Evolutionary conservation across 1,139 yeast species (phyloP), one percentile per base, ranked within the genome.

Genomic region (Kodamaea arcana): DNA sequence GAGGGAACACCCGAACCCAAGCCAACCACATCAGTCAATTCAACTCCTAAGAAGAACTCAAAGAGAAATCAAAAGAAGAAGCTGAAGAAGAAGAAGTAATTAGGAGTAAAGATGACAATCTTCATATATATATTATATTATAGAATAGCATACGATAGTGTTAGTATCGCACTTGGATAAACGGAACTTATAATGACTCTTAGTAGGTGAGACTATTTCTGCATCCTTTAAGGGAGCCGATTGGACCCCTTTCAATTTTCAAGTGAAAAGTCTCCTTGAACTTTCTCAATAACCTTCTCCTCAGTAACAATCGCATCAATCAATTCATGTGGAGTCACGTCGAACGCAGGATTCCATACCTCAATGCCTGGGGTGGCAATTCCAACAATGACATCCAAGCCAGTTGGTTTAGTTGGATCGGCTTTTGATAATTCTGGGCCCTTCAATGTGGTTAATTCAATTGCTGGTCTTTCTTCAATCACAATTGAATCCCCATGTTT

Each of bases 301-400:
- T 92, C 97, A 1, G 97, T 90, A 21, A 90, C 86, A 43, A 92
- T 86, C 39, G 88, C 85, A 51, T 88, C 96, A 37, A 92, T 87
- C 32, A 83, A 65, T 30, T 70, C 72, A 50, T 81, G 79, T 0
- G 96, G 95, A 6, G 97, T 87, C 10, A 92, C 90, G 55, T 92
- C 98, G 51, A 92, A 92, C 0, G 97, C 84, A 1, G 98, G 98
- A 51, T 92, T 92, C 97, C 97, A 92, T 1, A 87, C 95, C 3
- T 72, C 66, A 26, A 90, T 83, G 1, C 83, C 85, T 2, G 85
- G 84, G 2, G 97, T 94, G 1, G 96, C 95, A 37, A 85, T 75
- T 22, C 86, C 84, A n/a, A 87, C 84, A 22, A 71, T 44, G 2
- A 60, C 56, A 17, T 38, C 41, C 15, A 15, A 10, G 4, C 29